Evolutionary conservation across 495 filamentous ascomycete genomes (phyloP).

Genomic region (Staphylotrichum longicolle): DNA sequence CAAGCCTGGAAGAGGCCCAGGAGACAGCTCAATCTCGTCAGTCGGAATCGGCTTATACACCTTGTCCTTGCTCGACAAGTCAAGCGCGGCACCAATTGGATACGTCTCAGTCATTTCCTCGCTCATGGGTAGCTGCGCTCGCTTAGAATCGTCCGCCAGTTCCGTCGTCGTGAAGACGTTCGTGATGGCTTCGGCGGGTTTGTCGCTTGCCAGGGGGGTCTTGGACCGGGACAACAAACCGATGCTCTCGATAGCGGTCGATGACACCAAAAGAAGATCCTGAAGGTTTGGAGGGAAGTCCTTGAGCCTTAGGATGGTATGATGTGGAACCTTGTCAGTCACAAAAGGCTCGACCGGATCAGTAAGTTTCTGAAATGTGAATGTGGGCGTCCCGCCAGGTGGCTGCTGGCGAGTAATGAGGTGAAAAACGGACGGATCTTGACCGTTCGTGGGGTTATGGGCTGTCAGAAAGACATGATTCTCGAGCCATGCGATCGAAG

Average conservation of each 20-base stretch:
- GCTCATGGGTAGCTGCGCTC: slow-evolving; percentile 71
- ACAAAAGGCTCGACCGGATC: slow-evolving; percentile 71
- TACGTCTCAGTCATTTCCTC: slow-evolving; percentile 65
- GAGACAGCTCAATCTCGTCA: slow-evolving; percentile 69
- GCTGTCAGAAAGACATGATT: slow-evolving; percentile 79
- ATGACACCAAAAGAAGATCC: slow-evolving; percentile 77
- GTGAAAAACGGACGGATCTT: slow-evolving; percentile 64
- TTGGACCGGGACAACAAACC: slow-evolving; percentile 72
- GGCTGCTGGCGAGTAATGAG: slow-evolving; percentile 65
- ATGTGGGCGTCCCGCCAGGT: slow-evolving; percentile 39
- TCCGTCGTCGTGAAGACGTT: slow-evolving; percentile 70
- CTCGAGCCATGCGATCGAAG: slow-evolving; percentile 84
- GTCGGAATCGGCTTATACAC: slow-evolving; percentile 73
- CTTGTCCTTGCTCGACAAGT: slow-evolving; percentile 77
- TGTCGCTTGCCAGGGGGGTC: slow-evolving; percentile 58
- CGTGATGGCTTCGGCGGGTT: slow-evolving; percentile 56
- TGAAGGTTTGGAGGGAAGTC: slow-evolving; percentile 75
- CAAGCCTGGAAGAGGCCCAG: slow-evolving; percentile 79
- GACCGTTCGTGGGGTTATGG: slow-evolving; percentile 61
- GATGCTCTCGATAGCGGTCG: slow-evolving; percentile 74
- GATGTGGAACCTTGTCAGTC: slow-evolving; percentile 65
- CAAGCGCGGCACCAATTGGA: slow-evolving; percentile 74
- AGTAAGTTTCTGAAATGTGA: slow-evolving; percentile 67
- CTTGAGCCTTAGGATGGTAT: slow-evolving; percentile 69
- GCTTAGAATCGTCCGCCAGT: slow-evolving; percentile 71